Base-by-base conservation (phyloP, 768 basidiomycete genomes). In the Termitomyces sp. region DNA sequence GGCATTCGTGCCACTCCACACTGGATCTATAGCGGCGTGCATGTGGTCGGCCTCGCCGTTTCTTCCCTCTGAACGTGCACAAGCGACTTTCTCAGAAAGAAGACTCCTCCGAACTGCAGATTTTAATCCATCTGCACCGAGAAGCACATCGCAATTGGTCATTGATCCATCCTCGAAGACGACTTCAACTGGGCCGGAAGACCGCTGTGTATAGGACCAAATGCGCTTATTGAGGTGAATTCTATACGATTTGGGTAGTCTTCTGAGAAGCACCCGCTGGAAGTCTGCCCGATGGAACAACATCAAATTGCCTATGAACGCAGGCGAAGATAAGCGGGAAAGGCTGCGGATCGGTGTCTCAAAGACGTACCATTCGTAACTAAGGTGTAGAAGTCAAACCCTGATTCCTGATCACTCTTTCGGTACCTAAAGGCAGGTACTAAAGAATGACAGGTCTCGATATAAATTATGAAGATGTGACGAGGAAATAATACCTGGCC, bases 111-210 rank as follows among this genome's bases (percentile, higher is more conserved):
- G 72, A 62, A 85, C 80, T 57, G 73, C 74, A 32, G 85, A 87
- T 69, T 82, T 83, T 58, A 88, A 59, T 4, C 86, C 86, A 61
- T 88, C 87, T n/a, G 85, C 86, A 38, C 86, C 87, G 53, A 88
- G 69, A 70, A 90, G 79, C 12, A 88, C 66, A 66, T 90, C 87
- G 65, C 85, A 88, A 24, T 74, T 72, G 5, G 83, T 74, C 12
- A 71, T 76, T 14, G 83, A 74, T 43, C 84, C 86, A 63, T 90
- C 88, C 60, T 80, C 72, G 65, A 90, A 90, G 22, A 73, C 64
- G 57, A 90, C 70, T 30, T 69, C 74, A 61, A 86, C 76, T 20
- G 70, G 69, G 2, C 74, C 74, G 10, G 72, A 67, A 42, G 65
- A 65, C 32, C 69, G 71, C 60, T 85, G 83, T 5, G 62, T 68